phyloP scores from a whole-genome alignment of 176 grass and related monocot genomes.

The Chloris gayana region DNA sequence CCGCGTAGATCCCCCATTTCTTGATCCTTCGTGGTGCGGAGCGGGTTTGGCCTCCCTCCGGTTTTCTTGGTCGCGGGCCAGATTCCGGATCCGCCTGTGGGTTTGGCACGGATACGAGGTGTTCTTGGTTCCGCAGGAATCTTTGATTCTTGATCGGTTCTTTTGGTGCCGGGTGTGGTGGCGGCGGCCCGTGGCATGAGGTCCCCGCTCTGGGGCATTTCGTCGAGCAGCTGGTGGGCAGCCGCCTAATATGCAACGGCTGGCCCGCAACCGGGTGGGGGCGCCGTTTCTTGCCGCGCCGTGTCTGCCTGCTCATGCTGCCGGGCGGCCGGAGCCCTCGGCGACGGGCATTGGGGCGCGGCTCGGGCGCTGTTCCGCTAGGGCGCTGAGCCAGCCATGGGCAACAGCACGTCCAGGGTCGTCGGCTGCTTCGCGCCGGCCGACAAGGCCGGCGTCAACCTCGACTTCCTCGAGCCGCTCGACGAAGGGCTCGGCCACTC shows the following conservation, averaged over 20 bases:
- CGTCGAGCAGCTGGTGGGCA: constrained; percentile 40
- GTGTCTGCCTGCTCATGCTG: constrained; percentile 58
- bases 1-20: constrained; percentile 35
- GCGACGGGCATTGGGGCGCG: constrained; percentile 50
- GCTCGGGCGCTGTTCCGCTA: constrained; percentile 29
- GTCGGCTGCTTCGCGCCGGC: constrained; percentile 85
- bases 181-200: constrained; percentile 5
- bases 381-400: constrained; percentile 53
- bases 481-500: constrained; percentile 92
- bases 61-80: constrained; percentile 25
- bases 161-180: constrained; percentile 6
- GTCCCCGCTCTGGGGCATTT: constrained; percentile 43
- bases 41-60: neutral
- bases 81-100: constrained; percentile 34
- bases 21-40: constrained; percentile 36
- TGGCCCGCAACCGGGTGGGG: constrained; percentile 40
- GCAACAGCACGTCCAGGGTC: constrained; percentile 85
- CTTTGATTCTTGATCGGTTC: constrained; percentile 26
- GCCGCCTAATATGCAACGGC: constrained; percentile 60
- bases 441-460: constrained; percentile 62
- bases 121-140: neutral
- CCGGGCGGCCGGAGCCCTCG: constrained; percentile 48
- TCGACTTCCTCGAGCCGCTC: constrained; percentile 79
- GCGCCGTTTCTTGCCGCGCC: constrained; percentile 47
- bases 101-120: neutral